Evolutionary conservation across 2,329 filamentous ascomycete species (phyloP).

Genomic region (Monosporascus sp.): DNA sequence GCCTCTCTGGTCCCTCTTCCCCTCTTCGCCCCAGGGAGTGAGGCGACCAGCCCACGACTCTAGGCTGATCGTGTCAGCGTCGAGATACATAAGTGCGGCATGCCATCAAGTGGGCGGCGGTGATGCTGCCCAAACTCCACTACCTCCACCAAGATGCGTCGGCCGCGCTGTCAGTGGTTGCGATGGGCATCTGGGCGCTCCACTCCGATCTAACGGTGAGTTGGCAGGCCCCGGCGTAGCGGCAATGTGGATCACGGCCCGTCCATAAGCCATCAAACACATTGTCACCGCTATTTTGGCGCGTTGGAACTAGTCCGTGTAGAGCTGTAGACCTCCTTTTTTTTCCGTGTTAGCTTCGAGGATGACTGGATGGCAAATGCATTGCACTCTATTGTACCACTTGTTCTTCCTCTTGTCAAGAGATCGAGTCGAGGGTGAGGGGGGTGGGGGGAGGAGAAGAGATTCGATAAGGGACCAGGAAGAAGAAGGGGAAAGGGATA

Average conservation of each 20-base stretch:
- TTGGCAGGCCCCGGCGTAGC: slow-evolving; percentile 19
- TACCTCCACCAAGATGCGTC: slow-evolving; percentile 25
- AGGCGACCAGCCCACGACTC: not conserved
- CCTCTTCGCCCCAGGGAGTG: not conserved
- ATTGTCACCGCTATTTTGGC: slow-evolving; percentile 26
- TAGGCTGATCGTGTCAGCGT: not conserved
- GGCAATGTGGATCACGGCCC: slow-evolving; percentile 19
- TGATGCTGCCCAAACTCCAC: slow-evolving; percentile 26
- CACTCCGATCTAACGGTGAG: slow-evolving; percentile 13
- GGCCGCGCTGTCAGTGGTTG: slow-evolving; percentile 22
- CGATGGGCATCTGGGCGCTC: slow-evolving; percentile 10
- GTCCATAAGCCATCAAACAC: slow-evolving; percentile 23
- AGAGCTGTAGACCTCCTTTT: not conserved
- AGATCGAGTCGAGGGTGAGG: too few species aligned
- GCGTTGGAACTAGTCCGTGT: too few species aligned
- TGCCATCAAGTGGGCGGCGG: slow-evolving; percentile 2
- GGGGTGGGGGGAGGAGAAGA: not conserved
- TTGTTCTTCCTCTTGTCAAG: too few species aligned
- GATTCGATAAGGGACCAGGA: not conserved
- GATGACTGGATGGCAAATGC: not conserved
- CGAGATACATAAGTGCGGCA: not conserved
- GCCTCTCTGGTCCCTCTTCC: not conserved
- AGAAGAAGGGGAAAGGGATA: not conserved
- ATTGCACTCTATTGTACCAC: not conserved
- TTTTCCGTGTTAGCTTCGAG: not conserved